Evolutionary conservation across 352 stramenopile species (phyloP), one percentile per base, ranked within the genome.

Genomic region (Pythium oligandrum): DNA sequence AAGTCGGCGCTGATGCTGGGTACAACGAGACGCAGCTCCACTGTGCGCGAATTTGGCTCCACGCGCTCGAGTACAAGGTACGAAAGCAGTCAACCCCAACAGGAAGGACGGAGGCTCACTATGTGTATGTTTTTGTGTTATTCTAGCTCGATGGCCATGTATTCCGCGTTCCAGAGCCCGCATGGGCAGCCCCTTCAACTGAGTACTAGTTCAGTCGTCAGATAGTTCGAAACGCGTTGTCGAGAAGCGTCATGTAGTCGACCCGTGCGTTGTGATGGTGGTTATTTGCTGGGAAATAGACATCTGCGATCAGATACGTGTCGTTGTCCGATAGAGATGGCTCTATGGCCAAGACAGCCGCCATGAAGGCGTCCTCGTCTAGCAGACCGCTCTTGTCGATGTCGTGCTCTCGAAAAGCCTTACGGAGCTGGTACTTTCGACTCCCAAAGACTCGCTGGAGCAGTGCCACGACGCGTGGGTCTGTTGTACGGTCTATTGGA

Each of bases 31-130:
- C 78, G n/a, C 81, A 93, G 48, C 56, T 90, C 11, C 83, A 95
- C 64, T 94, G 83, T 54, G 79, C 78, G 5, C 79, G 85, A 44
- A 93, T 95, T 44, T 95, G 85, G 83, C 73, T 95, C 26, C 85
- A 94, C 49, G 85, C 85, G 10, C 64, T 93, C 44, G 73, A 92
- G 57, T 95, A 95, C 77, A 82, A 93, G 83, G 83, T 93, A 72
- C 9, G 59, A 36, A 11, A 43, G 39, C 31, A 10, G 4, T 7
- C 5, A 26, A 26, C 17, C 17, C 17, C 17, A 26, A 26, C 17
- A 26, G 17, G 17, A 33, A 37, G 43, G 32, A 35, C 39, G 17
- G 37, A 6, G 4, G 2, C 30, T 45, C 12, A 51, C 68, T 45
- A 68, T 38, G 44, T 47, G 26, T 61, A 11, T 68, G 26, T 61